Percentiles rank a stretch among this genome's conserved stretches.
These are phyloP conservation scores for Kodamaea lidongshanica DNA, from an alignment of 805 yeast species.

Conservation along the genomic window DNA sequence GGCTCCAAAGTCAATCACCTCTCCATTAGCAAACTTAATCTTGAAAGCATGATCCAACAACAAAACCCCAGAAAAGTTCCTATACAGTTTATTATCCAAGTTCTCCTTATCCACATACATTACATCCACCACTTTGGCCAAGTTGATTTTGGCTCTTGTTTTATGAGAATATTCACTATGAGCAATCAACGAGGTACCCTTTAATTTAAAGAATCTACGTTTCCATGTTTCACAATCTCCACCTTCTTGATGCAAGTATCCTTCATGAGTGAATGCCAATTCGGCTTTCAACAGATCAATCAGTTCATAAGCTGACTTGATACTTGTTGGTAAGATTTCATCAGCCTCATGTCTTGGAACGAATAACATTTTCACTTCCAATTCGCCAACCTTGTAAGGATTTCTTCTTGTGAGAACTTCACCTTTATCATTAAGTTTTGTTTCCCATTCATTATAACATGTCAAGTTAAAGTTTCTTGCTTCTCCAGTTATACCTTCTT, in stretches of 20 bases:
- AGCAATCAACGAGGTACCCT: slow-evolving; percentile 67
- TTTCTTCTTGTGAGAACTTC: slow-evolving; percentile 24
- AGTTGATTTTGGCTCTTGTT: slow-evolving; percentile 69
- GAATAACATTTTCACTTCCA: slow-evolving; percentile 63
- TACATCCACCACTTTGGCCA: slow-evolving; percentile 57
- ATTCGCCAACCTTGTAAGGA: slow-evolving; percentile 60
- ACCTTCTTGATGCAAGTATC: slow-evolving; percentile 81
- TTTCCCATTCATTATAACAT: slow-evolving; percentile 80
- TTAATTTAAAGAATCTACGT: slow-evolving; percentile 67
- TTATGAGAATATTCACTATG: slow-evolving; percentile 64
- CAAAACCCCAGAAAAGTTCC: slow-evolving; percentile 70
- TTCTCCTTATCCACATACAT: slow-evolving; percentile 39
- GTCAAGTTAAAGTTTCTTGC: slow-evolving; percentile 49
- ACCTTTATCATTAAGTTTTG: slow-evolving; percentile 16
- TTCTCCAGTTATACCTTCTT: slow-evolving; percentile 48
- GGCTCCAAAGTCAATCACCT: slow-evolving; percentile 79
- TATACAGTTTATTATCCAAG: slow-evolving; percentile 24
- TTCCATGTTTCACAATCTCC: slow-evolving; percentile 79
- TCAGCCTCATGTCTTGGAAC: slow-evolving; percentile 54
- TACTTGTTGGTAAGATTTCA: slow-evolving; percentile 68
- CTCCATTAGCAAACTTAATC: slow-evolving; percentile 71
- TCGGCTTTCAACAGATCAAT: slow-evolving; percentile 28
- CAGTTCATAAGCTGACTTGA: slow-evolving; percentile 40
- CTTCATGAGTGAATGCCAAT: slow-evolving; percentile 40
- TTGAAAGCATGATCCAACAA: slow-evolving; percentile 70